Evolutionary conservation across 2,329 filamentous ascomycete genomes (phyloP).

Genomic region (Monilinia vaccinii-corymbosi): DNA sequence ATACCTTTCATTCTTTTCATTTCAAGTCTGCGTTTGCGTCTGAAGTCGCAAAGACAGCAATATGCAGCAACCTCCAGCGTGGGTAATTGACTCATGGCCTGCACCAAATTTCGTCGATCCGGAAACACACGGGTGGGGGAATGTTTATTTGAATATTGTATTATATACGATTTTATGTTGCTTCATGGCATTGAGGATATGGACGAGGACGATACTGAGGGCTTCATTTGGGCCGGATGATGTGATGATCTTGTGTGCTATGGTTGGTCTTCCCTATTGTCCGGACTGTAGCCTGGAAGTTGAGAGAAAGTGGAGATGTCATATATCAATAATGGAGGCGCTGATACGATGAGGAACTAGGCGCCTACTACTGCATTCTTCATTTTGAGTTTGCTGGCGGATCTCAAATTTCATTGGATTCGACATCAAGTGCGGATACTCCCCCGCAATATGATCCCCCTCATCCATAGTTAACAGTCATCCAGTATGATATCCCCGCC

Average conservation of each 20-base stretch:
- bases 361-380: constrained; percentile 33
- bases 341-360: constrained; percentile 10
- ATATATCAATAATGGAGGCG: background rate
- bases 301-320: background rate
- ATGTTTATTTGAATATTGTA: constrained; percentile 35
- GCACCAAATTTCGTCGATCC: constrained; percentile 39
- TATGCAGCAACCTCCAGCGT: constrained; percentile 20
- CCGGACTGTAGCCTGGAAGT: background rate
- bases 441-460: background rate
- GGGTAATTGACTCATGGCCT: constrained; percentile 27
- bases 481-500: constrained; percentile 32
- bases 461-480: background rate
- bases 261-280: constrained; percentile 22
- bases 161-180: constrained; percentile 33
- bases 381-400: constrained; percentile 30
- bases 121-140: constrained; percentile 34
- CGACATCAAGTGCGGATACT: constrained; percentile 25
- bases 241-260: constrained; percentile 35
- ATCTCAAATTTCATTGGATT: constrained; percentile 31
- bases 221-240: constrained; percentile 40
- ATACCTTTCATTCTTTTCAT: background rate
- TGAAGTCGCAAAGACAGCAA: background rate
- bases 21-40: background rate
- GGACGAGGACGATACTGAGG: constrained; percentile 36
- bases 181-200: constrained; percentile 37